Evolutionary conservation across 257 asterid genomes (phyloP).

Genomic region (Vinca minor): DNA sequence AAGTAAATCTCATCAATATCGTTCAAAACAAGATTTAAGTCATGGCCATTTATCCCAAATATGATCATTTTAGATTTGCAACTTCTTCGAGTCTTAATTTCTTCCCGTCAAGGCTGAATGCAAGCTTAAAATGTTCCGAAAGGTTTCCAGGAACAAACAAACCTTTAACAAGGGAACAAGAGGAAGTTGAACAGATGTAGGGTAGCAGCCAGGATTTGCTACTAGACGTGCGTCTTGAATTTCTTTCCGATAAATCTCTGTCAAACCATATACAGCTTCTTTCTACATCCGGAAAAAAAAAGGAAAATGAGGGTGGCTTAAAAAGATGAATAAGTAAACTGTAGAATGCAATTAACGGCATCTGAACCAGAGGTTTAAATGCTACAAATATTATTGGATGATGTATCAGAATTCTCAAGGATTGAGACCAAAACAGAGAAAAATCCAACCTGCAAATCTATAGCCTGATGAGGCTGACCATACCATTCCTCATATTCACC

Average conservation of each 20-base stretch:
- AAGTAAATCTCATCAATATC: background rate
- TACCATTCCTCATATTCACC: slow-evolving; percentile 91
- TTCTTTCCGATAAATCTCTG: slow-evolving; percentile 62
- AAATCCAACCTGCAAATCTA: slow-evolving; percentile 60
- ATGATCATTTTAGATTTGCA: background rate
- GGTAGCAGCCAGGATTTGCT: slow-evolving; percentile 98
- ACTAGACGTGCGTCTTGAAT: slow-evolving; percentile 69
- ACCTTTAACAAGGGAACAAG: slow-evolving; percentile 85
- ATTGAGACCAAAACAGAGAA: slow-evolving; percentile 2
- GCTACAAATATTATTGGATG: background rate
- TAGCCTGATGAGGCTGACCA: slow-evolving; percentile 84
- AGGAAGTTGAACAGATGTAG: slow-evolving; percentile 88
- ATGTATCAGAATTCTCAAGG: background rate
- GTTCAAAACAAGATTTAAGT: background rate
- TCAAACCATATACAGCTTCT: slow-evolving; percentile 87
- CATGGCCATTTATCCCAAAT: background rate
- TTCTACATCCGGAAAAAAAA: slow-evolving; percentile 44
- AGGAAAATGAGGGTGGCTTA: background rate
- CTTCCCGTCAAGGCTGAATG: background rate
- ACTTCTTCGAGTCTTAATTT: background rate
- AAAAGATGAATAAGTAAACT: no score
- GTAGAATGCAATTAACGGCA: no score
- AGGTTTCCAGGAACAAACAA: slow-evolving; percentile 12
- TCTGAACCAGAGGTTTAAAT: background rate
- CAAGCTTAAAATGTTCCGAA: background rate